Conservation (phyloP, 1,139 yeast genomes). For the Yamadazyma triangularis region DNA sequence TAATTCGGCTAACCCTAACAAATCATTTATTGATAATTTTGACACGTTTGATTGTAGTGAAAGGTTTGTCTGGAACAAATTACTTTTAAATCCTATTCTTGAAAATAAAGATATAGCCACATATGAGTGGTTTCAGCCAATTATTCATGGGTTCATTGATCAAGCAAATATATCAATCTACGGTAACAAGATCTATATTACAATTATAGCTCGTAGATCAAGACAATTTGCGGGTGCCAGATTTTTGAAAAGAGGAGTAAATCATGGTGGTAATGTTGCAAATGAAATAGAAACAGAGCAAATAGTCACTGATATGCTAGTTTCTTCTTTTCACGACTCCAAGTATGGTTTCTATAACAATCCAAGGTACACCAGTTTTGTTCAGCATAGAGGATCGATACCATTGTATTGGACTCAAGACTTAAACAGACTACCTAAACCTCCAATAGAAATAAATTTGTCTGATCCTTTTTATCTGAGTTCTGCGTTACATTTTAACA, state of each 20-base stretch:
- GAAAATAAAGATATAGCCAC: constrained; percentile 55
- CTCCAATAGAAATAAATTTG: constrained; percentile 74
- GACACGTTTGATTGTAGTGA: constrained; percentile 50
- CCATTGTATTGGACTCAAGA: constrained; percentile 97
- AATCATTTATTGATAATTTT: constrained; percentile 8
- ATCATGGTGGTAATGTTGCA: constrained; percentile 90
- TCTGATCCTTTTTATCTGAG: constrained; percentile 87
- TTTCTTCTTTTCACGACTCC: constrained; percentile 84
- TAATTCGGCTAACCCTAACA: not conserved
- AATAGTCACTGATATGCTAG: constrained; percentile 82
- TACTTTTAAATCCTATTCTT: constrained; percentile 64
- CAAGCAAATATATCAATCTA: constrained; percentile 88
- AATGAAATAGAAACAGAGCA: constrained; percentile 98
- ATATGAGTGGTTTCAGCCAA: constrained; percentile 93
- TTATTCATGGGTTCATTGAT: constrained; percentile 95
- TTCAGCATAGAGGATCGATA: constrained; percentile 95
- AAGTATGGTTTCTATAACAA: constrained; percentile 74
- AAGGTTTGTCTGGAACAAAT: constrained; percentile 89
- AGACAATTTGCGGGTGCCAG: constrained; percentile 98
- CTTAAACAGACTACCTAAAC: constrained; percentile 67
- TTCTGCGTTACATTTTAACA: constrained; percentile 89
- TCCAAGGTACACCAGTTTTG: constrained; percentile 86
- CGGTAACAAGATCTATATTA: constrained; percentile 79
- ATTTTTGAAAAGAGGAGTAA: constrained; percentile 90
- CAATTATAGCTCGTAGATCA: constrained; percentile 88